Base-by-base conservation (phyloP, 2,329 filamentous ascomycete genomes). In the Volutella citrinella region DNA sequence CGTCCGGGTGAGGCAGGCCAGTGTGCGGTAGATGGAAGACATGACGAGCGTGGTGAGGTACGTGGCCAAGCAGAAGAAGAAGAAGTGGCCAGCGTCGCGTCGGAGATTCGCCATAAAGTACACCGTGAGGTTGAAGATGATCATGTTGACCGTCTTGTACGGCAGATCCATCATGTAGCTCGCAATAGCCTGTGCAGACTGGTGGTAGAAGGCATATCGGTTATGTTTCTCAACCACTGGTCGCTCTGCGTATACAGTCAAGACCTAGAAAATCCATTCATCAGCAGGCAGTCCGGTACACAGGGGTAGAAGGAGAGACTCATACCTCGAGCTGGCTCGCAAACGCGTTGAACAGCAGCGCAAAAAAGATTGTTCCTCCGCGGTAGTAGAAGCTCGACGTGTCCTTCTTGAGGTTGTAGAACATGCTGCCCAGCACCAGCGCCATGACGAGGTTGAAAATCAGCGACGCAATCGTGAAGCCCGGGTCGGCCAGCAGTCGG, bases 61-160 rank as follows among this genome's bases (percentile, higher is more conserved):
- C 0, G 61, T 61, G 6, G 55, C 44, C 12, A 69, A 55, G 42
- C 69, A 66, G 54, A 73, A 69, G 56, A 81, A 76, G 60, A 84
- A 84, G 61, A 82, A 84, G 2, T 69, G 59, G 7, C 72, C 76
- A 1, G 78, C 59, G 34, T 73, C 69, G 30, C 76, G 68, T 31
- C 76, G 69, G 3, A 84, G 65, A 38, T 80, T 73, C 0, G 76
- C 73, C 75, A 85, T 76, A 54, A 84, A 84, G 59, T 85, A 85
- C 0, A 84, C 58, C 1, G 74, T 4, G 0, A 49, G 0, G 12
- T 55, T 55, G 32, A 55, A 55, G 7, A 48, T 19, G 20, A 54
- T 35, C 49, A 50, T 54, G 34, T 54, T 53, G 18, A 30, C n/a
- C 0, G 40, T 54, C 14, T 55, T 55, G 17, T 49, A 54, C 1